Evolutionary conservation across 2,329 filamentous ascomycete genomes (phyloP), one percentile per base, ranked within the genome.

Genomic region (Knufia petricola): DNA sequence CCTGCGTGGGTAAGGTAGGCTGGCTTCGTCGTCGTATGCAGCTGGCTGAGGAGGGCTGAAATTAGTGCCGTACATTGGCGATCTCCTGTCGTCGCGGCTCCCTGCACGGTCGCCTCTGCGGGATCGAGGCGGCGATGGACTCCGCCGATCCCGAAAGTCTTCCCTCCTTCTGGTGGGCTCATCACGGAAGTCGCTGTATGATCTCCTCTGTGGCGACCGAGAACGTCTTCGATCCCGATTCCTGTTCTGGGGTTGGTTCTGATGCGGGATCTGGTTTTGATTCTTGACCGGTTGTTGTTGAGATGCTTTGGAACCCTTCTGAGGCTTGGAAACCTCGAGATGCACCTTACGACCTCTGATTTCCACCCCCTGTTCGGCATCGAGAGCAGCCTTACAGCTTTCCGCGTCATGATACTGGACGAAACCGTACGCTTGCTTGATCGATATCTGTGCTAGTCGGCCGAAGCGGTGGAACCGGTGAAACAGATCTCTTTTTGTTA

Each of bases 341-440:
- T 90, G 88, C 63, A 96, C 94, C 64, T 88, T 88, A 55, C 89
- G 83, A n/a, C 89, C 90, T 61, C 86, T 79, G 31, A 96, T 80
- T 55, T 87, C 78, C 34, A 80, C 77, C 8, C 86, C 87, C 66
- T 96, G 87, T 52, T 95, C 81, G 30, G 76, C 75, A 30, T 84
- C 74, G 58, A 96, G 76, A 3, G 90, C 90, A 39, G 75, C 73
- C 49, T 77, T 73, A 55, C 88, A 94, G 60, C 90, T 83, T 2
- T 77, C 73, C 3, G 81, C 70, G 24, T 87, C 82, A 56, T 95
- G 76, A 57, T 94, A 98, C 63, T 96, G 92, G 30, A 96, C 88
- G 63, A 96, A 98, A 1, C 92, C 92, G 66, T 95, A 96, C 1
- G 89, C 89, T 56, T 92, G 88, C 66, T 96, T 96, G 59, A 96